These are phyloP conservation scores for Hypoxylon rubiginosum DNA, from an alignment of 2,329 filamentous ascomycete genomes.

Conservation along the genomic window DNA sequence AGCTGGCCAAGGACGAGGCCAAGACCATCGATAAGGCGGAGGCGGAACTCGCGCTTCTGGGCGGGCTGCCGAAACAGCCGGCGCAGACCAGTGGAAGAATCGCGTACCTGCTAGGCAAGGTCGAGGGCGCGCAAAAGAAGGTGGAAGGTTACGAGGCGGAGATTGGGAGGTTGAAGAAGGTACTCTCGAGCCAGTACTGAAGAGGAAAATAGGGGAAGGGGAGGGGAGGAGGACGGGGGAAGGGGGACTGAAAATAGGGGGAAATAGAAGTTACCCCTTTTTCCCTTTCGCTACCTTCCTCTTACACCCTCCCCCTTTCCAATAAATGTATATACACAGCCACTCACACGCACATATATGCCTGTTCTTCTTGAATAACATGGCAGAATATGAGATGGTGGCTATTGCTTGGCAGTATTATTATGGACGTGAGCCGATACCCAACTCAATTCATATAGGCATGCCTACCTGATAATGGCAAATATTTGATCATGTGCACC, in stretches of 20 bases:
- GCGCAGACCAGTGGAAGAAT: conserved; percentile 75
- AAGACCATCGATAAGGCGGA: conserved; percentile 84
- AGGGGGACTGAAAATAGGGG: neutral
- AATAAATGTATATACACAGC: conserved; percentile 1
- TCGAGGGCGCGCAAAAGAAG: conserved; percentile 80
- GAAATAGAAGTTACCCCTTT: neutral
- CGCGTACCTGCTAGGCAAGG: conserved; percentile 79
- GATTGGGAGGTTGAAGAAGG: conserved; percentile 78
- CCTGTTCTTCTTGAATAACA: neutral
- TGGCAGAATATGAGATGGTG: neutral
- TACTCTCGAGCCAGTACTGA: conserved; percentile 62
- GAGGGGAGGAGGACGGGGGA: neutral
- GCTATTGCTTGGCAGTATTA: neutral
- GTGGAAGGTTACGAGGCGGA: conserved; percentile 81
- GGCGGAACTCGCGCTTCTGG: conserved; percentile 79
- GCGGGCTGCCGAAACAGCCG: conserved; percentile 77
- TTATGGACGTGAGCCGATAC: conserved; percentile 27
- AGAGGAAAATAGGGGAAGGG: conserved; percentile 2
- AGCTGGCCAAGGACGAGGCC: conserved; percentile 79
- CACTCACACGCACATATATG: conserved; percentile 1
- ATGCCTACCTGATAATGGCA: neutral
- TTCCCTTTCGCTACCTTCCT: neutral
- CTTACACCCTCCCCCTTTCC: neutral
- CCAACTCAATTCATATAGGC: conserved; percentile 30
- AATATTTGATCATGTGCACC: too few relatives aligned